phyloP scores from a whole-genome alignment of 495 filamentous ascomycete genomes.

The Saxophila tyrrhenica region DNA sequence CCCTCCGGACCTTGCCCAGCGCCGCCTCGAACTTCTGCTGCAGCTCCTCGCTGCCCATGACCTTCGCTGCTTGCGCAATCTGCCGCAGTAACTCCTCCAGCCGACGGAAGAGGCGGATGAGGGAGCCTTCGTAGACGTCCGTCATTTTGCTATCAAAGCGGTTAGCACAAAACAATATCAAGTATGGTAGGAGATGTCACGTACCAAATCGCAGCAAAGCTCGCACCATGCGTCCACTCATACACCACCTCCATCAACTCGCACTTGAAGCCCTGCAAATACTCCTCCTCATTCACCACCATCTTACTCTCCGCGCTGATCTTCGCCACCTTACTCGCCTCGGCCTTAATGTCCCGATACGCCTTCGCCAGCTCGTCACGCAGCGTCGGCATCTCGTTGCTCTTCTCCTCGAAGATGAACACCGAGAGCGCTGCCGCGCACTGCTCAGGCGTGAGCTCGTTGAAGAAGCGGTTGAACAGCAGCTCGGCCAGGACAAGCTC shows the following conservation, averaged over 20 bases:
- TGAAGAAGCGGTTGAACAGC: constrained; percentile 96
- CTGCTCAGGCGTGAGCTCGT: constrained; percentile 79
- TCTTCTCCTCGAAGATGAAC: constrained; percentile 96
- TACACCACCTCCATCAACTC: constrained; percentile 94
- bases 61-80: constrained; percentile 91
- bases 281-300: constrained; percentile 82
- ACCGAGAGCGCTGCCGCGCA: constrained; percentile 74
- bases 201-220: constrained; percentile 93
- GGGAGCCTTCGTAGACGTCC: constrained; percentile 88
- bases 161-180: constrained; percentile 21
- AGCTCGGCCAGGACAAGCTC: constrained; percentile 86
- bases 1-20: constrained; percentile 71
- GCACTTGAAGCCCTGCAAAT: constrained; percentile 73
- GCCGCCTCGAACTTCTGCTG: constrained; percentile 78
- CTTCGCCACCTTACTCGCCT: constrained; percentile 80
- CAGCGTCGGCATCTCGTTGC: constrained; percentile 53
- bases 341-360: constrained; percentile 68
- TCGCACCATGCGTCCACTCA: constrained; percentile 83
- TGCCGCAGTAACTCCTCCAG: constrained; percentile 93
- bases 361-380: constrained; percentile 78
- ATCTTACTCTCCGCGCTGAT: constrained; percentile 89
- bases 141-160: constrained; percentile 74
- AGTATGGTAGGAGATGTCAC: constrained; percentile 33
- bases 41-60: constrained; percentile 93
- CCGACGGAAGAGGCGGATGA: constrained; percentile 91